Percentiles rank a stretch among this genome's conserved stretches.
phyloP scores from a whole-genome alignment of 2,329 filamentous ascomycete species.

The Epichloe bromicola region DNA sequence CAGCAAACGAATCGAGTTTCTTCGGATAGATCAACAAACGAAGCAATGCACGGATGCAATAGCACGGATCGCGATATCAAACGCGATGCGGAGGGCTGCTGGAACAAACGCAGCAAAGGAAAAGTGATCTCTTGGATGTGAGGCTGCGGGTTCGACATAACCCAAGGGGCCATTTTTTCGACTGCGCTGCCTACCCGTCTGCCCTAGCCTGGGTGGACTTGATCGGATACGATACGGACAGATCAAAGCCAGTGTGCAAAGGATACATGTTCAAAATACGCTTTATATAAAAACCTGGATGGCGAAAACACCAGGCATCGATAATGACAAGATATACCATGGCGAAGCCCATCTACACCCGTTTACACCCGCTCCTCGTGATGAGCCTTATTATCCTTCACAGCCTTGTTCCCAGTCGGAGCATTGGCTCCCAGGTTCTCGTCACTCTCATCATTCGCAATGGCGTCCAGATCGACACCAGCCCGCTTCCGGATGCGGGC shows the following conservation, averaged over 20 bases:
- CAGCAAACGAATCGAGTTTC: no score
- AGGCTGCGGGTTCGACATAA: slow-evolving; percentile 36
- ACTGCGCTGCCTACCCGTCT: slow-evolving; percentile 45
- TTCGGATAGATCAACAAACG: no score
- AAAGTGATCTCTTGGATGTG: slow-evolving; percentile 17
- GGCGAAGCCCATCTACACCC: background rate
- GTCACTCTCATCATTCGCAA: slow-evolving; percentile 2
- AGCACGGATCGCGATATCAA: no score
- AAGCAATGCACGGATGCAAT: no score
- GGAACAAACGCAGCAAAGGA: no score
- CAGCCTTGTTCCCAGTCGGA: background rate
- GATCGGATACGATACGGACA: slow-evolving; percentile 39
- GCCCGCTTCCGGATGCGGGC: slow-evolving; percentile 27
- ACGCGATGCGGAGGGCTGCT: no score
- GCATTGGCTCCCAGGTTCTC: background rate
- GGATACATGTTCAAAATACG: background rate
- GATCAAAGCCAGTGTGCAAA: slow-evolving; percentile 30
- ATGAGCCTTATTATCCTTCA: background rate
- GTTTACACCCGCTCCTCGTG: background rate
- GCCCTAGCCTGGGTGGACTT: slow-evolving; percentile 45
- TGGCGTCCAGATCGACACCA: slow-evolving; percentile 23
- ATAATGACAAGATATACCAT: background rate
- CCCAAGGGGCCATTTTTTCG: slow-evolving; percentile 42
- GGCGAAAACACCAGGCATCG: background rate
- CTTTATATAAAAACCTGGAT: background rate